Evolutionary conservation across 495 filamentous ascomycete species (phyloP).

Genomic region (Podospora fimiseda): DNA sequence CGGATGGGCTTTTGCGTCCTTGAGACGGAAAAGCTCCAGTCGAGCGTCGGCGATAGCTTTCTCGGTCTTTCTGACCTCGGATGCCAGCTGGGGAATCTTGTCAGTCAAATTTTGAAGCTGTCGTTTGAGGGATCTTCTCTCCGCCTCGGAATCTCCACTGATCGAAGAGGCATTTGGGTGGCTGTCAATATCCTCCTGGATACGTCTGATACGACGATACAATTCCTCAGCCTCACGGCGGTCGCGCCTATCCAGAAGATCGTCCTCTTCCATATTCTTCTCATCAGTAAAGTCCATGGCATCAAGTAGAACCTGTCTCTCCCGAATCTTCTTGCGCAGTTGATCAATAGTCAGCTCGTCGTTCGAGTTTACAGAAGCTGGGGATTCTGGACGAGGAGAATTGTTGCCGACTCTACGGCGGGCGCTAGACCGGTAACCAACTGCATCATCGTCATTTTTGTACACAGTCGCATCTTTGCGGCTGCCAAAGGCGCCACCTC

Average conservation of each 20-base stretch:
- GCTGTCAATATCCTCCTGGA: conserved; percentile 93
- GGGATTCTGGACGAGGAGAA: conserved; percentile 70
- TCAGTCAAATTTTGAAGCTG: conserved; percentile 86
- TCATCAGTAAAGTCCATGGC: conserved; percentile 97
- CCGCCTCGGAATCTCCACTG: conserved; percentile 74
- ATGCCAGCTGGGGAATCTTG: conserved; percentile 84
- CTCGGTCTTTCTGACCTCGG: conserved; percentile 83
- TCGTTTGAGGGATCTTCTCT: conserved; percentile 75
- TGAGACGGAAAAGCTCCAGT: conserved; percentile 88
- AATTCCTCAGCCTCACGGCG: conserved; percentile 89
- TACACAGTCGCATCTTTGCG: conserved; percentile 96
- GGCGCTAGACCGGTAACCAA: conserved; percentile 91
- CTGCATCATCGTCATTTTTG: conserved; percentile 86
- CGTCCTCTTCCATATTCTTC: conserved; percentile 81
- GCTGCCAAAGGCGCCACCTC: conserved; percentile 31
- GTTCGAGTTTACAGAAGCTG: conserved; percentile 59
- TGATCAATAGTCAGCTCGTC: conserved; percentile 86
- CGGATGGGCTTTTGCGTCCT: conserved; percentile 88
- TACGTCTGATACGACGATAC: conserved; percentile 82
- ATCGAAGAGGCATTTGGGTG: conserved; percentile 75
- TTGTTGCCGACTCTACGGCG: conserved; percentile 73
- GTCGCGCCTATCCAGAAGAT: conserved; percentile 83
- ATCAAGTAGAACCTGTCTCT: conserved; percentile 93
- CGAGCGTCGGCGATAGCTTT: conserved; percentile 87
- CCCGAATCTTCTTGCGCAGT: conserved; percentile 84